A percentile compares a stretch with the other conserved stretches of the same genome.
These are phyloP conservation scores for Apocynum venetum DNA, from an alignment of 257 asterid species.

Conservation along the genomic window DNA sequence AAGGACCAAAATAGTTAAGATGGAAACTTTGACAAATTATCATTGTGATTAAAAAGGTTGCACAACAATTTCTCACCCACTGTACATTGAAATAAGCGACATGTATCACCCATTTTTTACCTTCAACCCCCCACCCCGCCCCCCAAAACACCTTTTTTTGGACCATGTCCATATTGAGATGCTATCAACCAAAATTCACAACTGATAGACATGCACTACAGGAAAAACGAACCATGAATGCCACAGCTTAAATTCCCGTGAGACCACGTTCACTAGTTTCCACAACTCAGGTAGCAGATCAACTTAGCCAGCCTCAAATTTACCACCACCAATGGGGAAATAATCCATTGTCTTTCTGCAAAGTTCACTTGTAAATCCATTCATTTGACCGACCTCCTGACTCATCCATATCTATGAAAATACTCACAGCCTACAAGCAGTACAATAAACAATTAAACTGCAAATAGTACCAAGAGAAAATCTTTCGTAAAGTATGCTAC, in stretches of 20 bases:
- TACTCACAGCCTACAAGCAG: conserved; percentile 75
- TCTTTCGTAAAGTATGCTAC: neutral
- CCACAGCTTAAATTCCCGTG: neutral
- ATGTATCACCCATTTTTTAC: no score
- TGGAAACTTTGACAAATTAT: no score
- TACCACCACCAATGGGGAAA: neutral
- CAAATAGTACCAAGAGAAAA: neutral
- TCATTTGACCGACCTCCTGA: conserved; percentile 92
- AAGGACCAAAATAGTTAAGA: no score
- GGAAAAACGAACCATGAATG: neutral
- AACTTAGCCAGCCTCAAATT: neutral
- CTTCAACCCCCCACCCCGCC: no score
- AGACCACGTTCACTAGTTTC: neutral
- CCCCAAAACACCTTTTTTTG: no score
- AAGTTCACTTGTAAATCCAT: conserved; percentile 85
- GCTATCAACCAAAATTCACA: neutral
- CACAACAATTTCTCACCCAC: no score
- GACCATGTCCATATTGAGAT: neutral
- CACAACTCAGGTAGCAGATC: neutral
- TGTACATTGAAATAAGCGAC: no score
- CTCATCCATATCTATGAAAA: conserved; percentile 93
- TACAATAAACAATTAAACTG: neutral
- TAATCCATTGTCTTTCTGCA: neutral
- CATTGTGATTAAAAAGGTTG: no score
- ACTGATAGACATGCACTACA: neutral